A percentile compares a stretch with the other conserved stretches of the same genome.
Evolutionary conservation across 352 stramenopile species (phyloP).

Genomic region (Pythium plurisporium): DNA sequence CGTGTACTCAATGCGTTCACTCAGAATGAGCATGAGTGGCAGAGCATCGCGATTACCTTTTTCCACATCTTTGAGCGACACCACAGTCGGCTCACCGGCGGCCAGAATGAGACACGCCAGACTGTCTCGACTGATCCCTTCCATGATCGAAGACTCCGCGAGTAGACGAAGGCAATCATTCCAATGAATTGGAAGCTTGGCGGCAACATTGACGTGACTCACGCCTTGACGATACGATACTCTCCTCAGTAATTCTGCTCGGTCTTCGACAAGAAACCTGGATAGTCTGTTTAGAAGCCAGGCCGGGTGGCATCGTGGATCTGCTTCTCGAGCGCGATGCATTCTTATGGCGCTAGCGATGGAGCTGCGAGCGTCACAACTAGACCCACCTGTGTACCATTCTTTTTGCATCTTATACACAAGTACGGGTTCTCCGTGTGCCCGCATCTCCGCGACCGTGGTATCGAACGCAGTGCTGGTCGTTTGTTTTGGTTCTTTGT

Average conservation of each 20-base stretch:
- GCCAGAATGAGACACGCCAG: conserved; percentile 7
- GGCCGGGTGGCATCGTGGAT: not conserved
- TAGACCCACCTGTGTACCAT: conserved; percentile 5
- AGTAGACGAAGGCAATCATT: conserved; percentile 4
- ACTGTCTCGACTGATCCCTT: conserved; percentile 10
- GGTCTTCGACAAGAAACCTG: conserved; percentile 16
- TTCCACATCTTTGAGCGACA: not conserved
- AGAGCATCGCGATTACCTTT: not conserved
- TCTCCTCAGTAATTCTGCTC: conserved; percentile 15
- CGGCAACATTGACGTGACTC: not conserved
- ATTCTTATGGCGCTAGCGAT: not conserved
- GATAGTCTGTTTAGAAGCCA: conserved; percentile 3
- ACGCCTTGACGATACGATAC: not conserved
- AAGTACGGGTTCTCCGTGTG: not conserved
- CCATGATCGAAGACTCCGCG: not conserved
- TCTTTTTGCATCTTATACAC: conserved; percentile 13
- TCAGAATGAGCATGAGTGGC: not conserved
- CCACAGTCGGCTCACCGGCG: not conserved
- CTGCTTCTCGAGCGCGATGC: not conserved
- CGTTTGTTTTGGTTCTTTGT: too few species aligned
- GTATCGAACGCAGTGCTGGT: not conserved
- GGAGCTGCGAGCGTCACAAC: not conserved
- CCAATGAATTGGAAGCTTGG: not conserved
- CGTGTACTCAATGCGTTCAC: not conserved
- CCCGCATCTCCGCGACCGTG: not conserved